Base-by-base conservation (phyloP, 2,329 filamentous ascomycete genomes). In the Xylaria sp. region DNA sequence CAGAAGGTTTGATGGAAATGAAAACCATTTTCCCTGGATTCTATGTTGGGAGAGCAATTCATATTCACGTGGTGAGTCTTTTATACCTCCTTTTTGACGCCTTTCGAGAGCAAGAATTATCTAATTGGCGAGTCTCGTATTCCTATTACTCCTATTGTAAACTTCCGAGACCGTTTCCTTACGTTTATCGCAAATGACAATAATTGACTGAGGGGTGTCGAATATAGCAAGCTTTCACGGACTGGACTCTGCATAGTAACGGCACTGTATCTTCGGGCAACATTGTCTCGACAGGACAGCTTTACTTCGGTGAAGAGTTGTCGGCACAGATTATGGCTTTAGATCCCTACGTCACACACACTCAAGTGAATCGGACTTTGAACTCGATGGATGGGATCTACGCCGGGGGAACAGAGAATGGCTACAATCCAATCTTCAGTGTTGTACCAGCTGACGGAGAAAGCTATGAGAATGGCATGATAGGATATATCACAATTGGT, bases 401-500 rank as follows among this genome's bases (percentile, higher is more conserved):
- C 66, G 62, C 44, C 0, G 70, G 73, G 34, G 70, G 73, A 37
- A 61, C 57, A 0, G 72, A 66, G 5, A 72, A 71, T 51, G 79
- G 78, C 6, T 81, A 72, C 46, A 75, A 78, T 44, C 79, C 80
- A 0, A 63, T 76, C 37, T 65, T 82, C 28, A 73, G 71, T 18
- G 72, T 81, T 46, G 74, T 80, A 39, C 72, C 80, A 4, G 62
- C 76, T 23, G 79, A 81, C 67, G 80, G 77, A 1, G 69, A 78
- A 63, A 74, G 81, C 67, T 63, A 79, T 8, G 73, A 71, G 25
- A 81, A 81, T 28, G 79, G 79, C 0, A 75, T 81, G 72, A 73
- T 81, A 46, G 78, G 77, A 1, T 81, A 81, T 48, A 76, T 81
- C 31, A 81, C 78, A 1, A 73, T 81, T n/a, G 78, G 78, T 7